Conservation (phyloP, 2,329 filamentous ascomycete genomes). For the Trichophyton schoenleinii region DNA sequence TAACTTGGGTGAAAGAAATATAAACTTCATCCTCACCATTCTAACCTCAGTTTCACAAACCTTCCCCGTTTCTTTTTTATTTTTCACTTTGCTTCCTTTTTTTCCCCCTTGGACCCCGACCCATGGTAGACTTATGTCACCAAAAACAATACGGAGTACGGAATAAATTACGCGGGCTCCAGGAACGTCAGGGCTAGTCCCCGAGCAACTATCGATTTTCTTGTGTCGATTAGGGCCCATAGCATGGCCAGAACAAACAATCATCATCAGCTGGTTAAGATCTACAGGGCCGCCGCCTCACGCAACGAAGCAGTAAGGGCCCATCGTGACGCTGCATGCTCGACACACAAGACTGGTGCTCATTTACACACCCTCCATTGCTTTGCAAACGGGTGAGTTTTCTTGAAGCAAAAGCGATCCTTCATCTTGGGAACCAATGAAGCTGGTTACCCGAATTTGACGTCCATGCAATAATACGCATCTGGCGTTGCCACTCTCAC, state of each 20-base stretch:
- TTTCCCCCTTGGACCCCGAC: background rate
- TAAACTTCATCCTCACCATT: background rate
- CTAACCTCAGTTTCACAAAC: background rate
- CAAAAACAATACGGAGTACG: background rate
- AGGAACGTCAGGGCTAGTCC: background rate
- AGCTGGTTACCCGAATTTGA: background rate
- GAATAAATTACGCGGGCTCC: background rate
- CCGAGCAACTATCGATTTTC: background rate
- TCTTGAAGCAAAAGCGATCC: background rate
- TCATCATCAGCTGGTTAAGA: background rate
- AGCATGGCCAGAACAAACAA: background rate
- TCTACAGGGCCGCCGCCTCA: background rate
- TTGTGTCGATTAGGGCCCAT: background rate
- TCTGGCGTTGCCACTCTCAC: background rate
- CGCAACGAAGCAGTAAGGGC: background rate
- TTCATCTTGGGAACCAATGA: background rate
- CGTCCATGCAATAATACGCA: background rate
- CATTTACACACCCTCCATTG: background rate
- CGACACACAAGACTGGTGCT: background rate
- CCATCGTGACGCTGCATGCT: background rate
- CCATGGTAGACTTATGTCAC: background rate
- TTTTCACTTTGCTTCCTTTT: background rate
- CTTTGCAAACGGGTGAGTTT: background rate
- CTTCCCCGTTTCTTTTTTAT: background rate
- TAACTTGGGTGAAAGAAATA: background rate